Evolutionary conservation across 129 eudicot species (phyloP).

Genomic region (sunflower (Helianthus annuus)): HanXRQr2.0-SUNRISE NC_035445.2:150468337-150468836

Average conservation of each 20-base stretch:
- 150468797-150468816: too few relatives aligned
- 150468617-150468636: background rate
- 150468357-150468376: too few relatives aligned
- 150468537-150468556: conserved; percentile 17
- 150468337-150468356: too few relatives aligned
- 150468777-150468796: background rate
- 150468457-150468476: conserved; percentile 89
- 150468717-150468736: conserved; percentile 2
- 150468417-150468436: conserved; percentile 94
- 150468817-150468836: too few relatives aligned
- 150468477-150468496: conserved; percentile 42
- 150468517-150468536: conserved; percentile 1
- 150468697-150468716: conserved; percentile 14
- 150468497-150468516: conserved; percentile 19
- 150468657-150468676: conserved; percentile 10
- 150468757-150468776: background rate
- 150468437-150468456: conserved; percentile 94
- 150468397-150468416: conserved; percentile 9
- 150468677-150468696: conserved; percentile 9
- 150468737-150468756: conserved; percentile 6
- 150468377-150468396: too few relatives aligned
- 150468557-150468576: conserved; percentile 16
- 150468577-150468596: conserved; percentile 35
- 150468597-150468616: conserved; percentile 22
- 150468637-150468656: background rate